Base-by-base conservation (phyloP, 768 basidiomycete species). In the Strobilomyces dryophilus region DNA sequence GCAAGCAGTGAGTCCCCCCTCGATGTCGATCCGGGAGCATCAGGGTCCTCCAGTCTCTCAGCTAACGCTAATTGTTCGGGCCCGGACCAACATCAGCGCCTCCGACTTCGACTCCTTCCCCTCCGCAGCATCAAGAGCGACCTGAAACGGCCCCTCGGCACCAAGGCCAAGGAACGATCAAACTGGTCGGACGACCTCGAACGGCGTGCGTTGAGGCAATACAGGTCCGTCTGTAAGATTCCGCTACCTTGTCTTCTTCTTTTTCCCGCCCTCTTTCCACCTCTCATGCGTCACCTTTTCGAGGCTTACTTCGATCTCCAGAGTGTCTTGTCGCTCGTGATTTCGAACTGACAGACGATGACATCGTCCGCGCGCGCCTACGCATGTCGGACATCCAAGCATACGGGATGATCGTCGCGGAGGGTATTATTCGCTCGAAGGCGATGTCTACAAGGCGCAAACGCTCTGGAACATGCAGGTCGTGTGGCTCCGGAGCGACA, bases 361-460 rank as follows among this genome's bases (percentile, higher is more conserved):
- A 89, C 64, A 80, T 89, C 57, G 76, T 90, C 8, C 78, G 85
- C 11, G 84, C 88, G 0, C 77, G 87, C 12, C 68, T 89, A 27
- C 80, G 83, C 35, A 89, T 87, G 4, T 72, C 84, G 14, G 85
- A 84, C 21, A 84, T 89, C 34, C 87, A 88, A 61, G 84, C 89
- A 64, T 75, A 88, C 49, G 71, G 70, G 9, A 61, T 87, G 8
- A 61, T 66, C 32, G 77, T 85, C 7, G 54, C 52, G 20, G 59
- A 66, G 41, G 59, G 69, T 69, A 34, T 24, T 18, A 14, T n/a
- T n/a, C n/a, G n/a, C n/a, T n/a, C n/a, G n/a, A n/a, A n/a, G n/a
- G n/a, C n/a, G n/a, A n/a, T n/a, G n/a, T n/a, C n/a, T n/a, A n/a
- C n/a, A n/a, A n/a, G n/a, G n/a, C n/a, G n/a, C n/a, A n/a, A n/a